These are phyloP conservation scores for Volvox africanus DNA, from an alignment of 139 green algal genomes.

Conservation along the genomic window DNA sequence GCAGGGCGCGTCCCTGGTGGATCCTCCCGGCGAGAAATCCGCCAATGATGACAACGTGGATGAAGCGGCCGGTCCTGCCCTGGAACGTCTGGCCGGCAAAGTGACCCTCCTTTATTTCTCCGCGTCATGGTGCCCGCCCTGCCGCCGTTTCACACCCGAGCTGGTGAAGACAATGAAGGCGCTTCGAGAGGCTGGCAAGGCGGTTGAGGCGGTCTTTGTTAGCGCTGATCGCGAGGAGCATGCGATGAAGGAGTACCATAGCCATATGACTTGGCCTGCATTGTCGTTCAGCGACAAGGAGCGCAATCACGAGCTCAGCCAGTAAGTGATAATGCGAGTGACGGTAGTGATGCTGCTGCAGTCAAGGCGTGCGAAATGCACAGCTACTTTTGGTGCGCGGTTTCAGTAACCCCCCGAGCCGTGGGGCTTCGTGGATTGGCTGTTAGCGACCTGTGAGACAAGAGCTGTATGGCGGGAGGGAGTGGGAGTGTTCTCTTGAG, in stretches of 20 bases:
- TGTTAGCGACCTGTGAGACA: not conserved
- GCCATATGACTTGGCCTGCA: slow-evolving; percentile 48
- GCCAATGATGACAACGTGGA: no score
- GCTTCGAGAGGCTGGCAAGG: slow-evolving; percentile 40
- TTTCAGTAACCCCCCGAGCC: no score
- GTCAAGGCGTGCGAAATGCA: no score
- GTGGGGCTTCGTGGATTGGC: not conserved
- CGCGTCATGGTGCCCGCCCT: slow-evolving; percentile 47
- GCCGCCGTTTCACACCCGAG: slow-evolving; percentile 49
- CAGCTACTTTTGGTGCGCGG: not conserved
- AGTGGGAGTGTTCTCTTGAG: no score
- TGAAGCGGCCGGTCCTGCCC: not conserved
- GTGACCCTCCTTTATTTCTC: slow-evolving; percentile 46
- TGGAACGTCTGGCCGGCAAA: slow-evolving; percentile 28
- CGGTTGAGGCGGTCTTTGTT: slow-evolving; percentile 45
- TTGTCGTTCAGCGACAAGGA: slow-evolving; percentile 7
- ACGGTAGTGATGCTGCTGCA: not conserved
- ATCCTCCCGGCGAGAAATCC: not conserved
- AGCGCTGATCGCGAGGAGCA: slow-evolving; percentile 15
- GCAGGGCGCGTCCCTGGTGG: slow-evolving; percentile 14
- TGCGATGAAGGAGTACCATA: slow-evolving; percentile 22
- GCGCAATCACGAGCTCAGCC: slow-evolving; percentile 3
- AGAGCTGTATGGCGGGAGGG: not conserved
- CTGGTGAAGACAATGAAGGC: slow-evolving; percentile 26
- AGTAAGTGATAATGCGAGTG: not conserved